Evolutionary conservation across 805 yeast species (phyloP).

Genomic region (Tanozyma kutaoensis): DNA sequence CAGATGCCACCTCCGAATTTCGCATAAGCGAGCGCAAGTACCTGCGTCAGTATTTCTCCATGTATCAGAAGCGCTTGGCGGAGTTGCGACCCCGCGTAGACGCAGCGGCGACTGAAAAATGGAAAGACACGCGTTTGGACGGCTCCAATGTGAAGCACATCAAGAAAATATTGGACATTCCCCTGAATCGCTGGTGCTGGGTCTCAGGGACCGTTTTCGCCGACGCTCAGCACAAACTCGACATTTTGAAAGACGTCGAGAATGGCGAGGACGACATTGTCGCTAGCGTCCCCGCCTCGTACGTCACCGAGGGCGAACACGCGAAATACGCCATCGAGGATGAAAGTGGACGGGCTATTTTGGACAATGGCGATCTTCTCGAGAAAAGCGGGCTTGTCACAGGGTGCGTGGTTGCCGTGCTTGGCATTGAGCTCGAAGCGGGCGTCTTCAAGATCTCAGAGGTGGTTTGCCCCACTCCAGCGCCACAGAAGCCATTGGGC

Average conservation of each 20-base stretch:
- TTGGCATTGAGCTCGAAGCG: constrained; percentile 75
- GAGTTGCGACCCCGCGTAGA: constrained; percentile 19
- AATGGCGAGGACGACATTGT: constrained; percentile 38
- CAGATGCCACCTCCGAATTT: no score
- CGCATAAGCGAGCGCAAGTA: constrained; percentile 18
- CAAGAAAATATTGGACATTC: constrained; percentile 56
- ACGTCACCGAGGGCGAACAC: constrained; percentile 27
- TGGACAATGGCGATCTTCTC: constrained; percentile 50
- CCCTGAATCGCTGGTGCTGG: constrained; percentile 56
- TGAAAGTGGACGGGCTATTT: constrained; percentile 75
- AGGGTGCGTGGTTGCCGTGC: constrained; percentile 74
- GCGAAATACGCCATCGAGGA: constrained; percentile 65
- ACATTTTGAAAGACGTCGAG: constrained; percentile 71
- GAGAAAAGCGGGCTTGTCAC: constrained; percentile 56
- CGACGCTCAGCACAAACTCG: constrained; percentile 76
- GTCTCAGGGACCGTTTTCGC: constrained; percentile 77
- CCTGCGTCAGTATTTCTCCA: constrained; percentile 25
- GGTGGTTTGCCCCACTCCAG: constrained; percentile 52
- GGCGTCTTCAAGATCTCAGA: constrained; percentile 83
- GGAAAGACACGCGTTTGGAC: no score
- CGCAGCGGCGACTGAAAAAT: constrained; percentile 23
- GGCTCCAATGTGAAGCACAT: no score
- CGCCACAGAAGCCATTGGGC: constrained; percentile 35
- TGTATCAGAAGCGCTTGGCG: constrained; percentile 28
- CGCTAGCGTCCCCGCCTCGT: constrained; percentile 22